Percentiles rank a stretch among this genome's conserved stretches.
phyloP scores from a whole-genome alignment of 2,329 filamentous ascomycete genomes.

The Paecilomyces dactylethromorphus region DNA sequence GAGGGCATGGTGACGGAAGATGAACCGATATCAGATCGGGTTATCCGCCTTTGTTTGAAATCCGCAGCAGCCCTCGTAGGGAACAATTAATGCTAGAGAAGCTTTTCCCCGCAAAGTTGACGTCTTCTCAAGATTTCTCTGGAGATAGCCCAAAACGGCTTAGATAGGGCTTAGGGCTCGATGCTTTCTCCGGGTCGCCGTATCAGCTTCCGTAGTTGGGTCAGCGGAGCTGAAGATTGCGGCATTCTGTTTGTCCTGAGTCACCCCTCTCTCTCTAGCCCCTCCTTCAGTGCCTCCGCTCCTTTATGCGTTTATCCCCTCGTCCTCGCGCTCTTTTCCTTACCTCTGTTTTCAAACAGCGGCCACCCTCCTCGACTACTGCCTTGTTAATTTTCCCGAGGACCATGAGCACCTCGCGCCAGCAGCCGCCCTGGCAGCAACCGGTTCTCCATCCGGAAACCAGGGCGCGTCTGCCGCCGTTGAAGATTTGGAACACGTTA shows the following conservation, averaged over 20 bases:
- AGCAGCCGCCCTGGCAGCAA: slow-evolving; percentile 41
- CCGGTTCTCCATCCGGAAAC: slow-evolving; percentile 25
- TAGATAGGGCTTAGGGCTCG: slow-evolving; percentile 4
- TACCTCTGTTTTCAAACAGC: background rate
- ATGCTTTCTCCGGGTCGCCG: background rate
- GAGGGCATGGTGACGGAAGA: slow-evolving; percentile 45
- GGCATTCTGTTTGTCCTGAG: background rate
- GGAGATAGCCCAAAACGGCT: slow-evolving; percentile 2
- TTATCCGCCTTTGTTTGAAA: background rate
- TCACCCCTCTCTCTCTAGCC: background rate
- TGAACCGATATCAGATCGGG: background rate
- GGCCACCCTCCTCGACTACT: background rate
- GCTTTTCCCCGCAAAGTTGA: background rate
- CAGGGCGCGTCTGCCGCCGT: slow-evolving; percentile 40
- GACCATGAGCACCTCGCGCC: slow-evolving; percentile 23
- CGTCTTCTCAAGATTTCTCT: background rate
- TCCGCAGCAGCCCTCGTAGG: background rate
- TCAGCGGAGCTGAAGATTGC: background rate
- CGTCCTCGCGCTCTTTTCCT: background rate
- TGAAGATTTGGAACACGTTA: slow-evolving; percentile 76
- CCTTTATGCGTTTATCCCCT: slow-evolving; percentile 1
- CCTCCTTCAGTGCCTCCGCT: background rate
- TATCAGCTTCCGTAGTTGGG: background rate
- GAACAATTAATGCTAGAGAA: background rate
- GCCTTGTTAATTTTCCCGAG: slow-evolving; percentile 1